phyloP scores from a whole-genome alignment of 1,139 yeast genomes.

The Hansenula sp. region DNA sequence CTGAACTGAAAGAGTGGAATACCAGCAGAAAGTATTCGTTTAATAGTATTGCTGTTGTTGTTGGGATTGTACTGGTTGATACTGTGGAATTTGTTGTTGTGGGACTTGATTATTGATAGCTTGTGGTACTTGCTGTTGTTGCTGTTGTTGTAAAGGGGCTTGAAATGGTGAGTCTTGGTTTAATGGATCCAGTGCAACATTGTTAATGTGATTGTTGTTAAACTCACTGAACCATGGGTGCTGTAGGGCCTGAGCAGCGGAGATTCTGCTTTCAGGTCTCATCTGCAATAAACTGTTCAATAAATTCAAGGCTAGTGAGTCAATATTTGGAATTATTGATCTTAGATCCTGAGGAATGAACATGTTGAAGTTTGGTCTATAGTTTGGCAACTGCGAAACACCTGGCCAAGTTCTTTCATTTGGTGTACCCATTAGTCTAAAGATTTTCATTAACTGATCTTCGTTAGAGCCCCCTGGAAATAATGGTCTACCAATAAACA shows the following conservation, averaged over 20 bases:
- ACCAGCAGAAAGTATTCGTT: neutral
- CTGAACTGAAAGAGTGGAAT: neutral
- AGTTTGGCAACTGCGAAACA: constrained; percentile 80
- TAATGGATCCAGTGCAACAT: neutral
- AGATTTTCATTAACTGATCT: constrained; percentile 85
- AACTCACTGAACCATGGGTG: constrained; percentile 96
- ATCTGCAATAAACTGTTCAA: constrained; percentile 76
- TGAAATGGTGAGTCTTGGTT: neutral
- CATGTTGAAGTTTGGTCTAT: constrained; percentile 71
- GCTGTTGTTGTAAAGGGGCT: constrained; percentile 7
- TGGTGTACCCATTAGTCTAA: constrained; percentile 95
- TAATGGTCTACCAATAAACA: constrained; percentile 96
- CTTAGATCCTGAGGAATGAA: constrained; percentile 84
- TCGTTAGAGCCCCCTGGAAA: constrained; percentile 97
- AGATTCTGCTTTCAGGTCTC: constrained; percentile 88
- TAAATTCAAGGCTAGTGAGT: constrained; percentile 76
- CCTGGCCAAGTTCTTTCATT: constrained; percentile 97
- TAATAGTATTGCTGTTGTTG: constrained; percentile 17
- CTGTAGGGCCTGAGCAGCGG: constrained; percentile 88
- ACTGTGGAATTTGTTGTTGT: constrained; percentile 5
- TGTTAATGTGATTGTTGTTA: constrained; percentile 13
- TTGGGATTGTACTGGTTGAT: constrained; percentile 11
- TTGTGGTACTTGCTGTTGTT: constrained; percentile 7
- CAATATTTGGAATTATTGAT: constrained; percentile 70
- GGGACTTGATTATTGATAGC: neutral